Base-by-base conservation (phyloP, 352 stramenopile genomes). In the Phytophthora colocasiae region DNA sequence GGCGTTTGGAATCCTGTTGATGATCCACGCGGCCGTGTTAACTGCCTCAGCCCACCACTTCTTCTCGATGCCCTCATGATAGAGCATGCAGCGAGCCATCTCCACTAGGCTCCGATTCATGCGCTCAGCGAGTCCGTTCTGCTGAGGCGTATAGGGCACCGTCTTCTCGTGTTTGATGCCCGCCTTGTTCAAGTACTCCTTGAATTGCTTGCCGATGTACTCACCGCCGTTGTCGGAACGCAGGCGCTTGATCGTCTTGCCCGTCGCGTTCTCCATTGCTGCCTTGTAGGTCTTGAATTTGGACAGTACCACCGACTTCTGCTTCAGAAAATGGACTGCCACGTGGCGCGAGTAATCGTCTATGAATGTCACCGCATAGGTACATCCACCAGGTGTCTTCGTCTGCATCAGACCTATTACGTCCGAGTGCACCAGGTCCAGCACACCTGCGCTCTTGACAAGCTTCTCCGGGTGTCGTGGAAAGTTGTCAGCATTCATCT, bases 311-410 rank as follows among this genome's bases (percentile, higher is more conserved):
- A 66, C 26, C 4, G n/a, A 69, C 46, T 27, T 76, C 36, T 24
- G 7, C 32, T 63, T 69, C 45, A 76, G 12, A 4, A 72, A 68
- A 26, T 75, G 73, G 0, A 66, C 56, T 7, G 15, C 43, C 2
- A 66, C 50, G 54, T 64, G 50, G n/a, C n/a, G n/a, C n/a, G n/a
- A n/a, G n/a, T n/a, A n/a, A n/a, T 4, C 66, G 51, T 80, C 58
- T 19, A 80, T 61, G 44, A 69, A 74, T 3, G 61, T 60, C 6
- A 64, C 10, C 1, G 55, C 44, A 14, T 44, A 55, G 1, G 29
- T 39, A 4, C 31, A 43, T 15, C 55, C 55, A 31, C 55, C 44
- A 4, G 12, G 12, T 14, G 55, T 40, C 44, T 49, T 63, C 1
- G 27, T 31, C 5, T 60, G 48, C 53, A 60, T 60, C 5, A 41